A percentile compares a stretch with the other conserved stretches of the same genome.
These are phyloP conservation scores for Lecanicillium sp. DNA, from an alignment of 2,329 filamentous ascomycete species.

Conservation along the genomic window DNA sequence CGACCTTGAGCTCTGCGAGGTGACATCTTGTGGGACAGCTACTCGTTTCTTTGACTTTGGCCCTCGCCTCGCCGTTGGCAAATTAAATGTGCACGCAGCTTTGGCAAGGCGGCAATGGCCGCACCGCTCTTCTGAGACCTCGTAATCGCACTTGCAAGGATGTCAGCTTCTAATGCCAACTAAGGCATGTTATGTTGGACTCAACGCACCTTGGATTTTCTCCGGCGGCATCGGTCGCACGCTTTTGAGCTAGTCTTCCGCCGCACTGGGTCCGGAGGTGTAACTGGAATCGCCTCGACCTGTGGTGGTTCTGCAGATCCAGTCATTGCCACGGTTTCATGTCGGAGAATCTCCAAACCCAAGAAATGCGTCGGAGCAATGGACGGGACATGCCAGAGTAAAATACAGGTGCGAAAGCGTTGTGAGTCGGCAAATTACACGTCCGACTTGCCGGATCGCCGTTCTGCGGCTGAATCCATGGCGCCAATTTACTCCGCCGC, in stretches of 20 bases:
- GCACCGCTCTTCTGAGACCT: conserved; percentile 15
- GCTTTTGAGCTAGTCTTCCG: conserved; percentile 19
- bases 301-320: conserved; percentile 3
- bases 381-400: too few species aligned
- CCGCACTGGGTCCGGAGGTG: conserved; percentile 10
- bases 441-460: too few species aligned
- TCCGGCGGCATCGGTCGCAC: conserved; percentile 26
- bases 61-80: conserved; percentile 28
- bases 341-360: conserved; percentile 1
- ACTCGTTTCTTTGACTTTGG: conserved; percentile 24
- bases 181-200: neutral
- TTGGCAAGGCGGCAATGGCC: conserved; percentile 24
- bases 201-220: conserved; percentile 25
- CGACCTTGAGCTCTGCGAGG: neutral
- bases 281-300: conserved; percentile 7
- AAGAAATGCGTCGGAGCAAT: too few species aligned
- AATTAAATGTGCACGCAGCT: conserved; percentile 26
- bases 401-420: too few species aligned
- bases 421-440: too few species aligned
- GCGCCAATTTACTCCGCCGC: conserved; percentile 6
- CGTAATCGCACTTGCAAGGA: conserved; percentile 19
- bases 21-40: neutral
- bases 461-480: conserved; percentile 3
- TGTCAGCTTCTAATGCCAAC: neutral
- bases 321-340: conserved; percentile 3